A percentile compares a stretch with the other conserved stretches of the same genome.
Evolutionary conservation across 2,329 filamentous ascomycete species (phyloP).

Genomic region (Chrysoporthe puriensis): DNA sequence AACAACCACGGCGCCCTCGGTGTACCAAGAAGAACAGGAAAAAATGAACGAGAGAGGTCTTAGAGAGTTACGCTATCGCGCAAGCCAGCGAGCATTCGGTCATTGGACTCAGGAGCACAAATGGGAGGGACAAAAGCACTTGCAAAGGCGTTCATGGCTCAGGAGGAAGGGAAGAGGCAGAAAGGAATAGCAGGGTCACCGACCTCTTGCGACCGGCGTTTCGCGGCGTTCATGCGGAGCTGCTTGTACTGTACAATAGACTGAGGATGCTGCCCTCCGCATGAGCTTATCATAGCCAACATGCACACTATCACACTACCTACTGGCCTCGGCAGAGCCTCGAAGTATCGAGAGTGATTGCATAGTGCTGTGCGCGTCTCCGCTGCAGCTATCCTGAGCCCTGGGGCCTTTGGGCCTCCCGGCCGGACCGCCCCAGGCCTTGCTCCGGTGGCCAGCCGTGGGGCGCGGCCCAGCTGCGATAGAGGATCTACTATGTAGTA

Average conservation of each 20-base stretch:
- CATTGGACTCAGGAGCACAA: slow-evolving; percentile 1
- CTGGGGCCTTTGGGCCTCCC: too few relatives aligned
- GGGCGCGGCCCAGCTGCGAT: too few relatives aligned
- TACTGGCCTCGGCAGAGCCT: neutral
- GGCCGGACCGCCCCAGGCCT: too few relatives aligned
- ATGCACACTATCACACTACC: neutral
- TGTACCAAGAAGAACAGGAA: neutral
- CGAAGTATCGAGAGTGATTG: neutral
- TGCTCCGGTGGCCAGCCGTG: too few relatives aligned
- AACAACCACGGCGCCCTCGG: neutral
- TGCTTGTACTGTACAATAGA: neutral
- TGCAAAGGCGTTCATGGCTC: slow-evolving; percentile 15
- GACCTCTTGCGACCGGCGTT: neutral
- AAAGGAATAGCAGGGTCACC: slow-evolving; percentile 9
- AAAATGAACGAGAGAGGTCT: neutral
- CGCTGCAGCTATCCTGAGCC: too few relatives aligned
- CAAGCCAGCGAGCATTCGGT: slow-evolving; percentile 6
- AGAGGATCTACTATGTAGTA: too few relatives aligned
- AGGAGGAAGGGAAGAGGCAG: slow-evolving; percentile 1
- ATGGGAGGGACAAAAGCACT: slow-evolving; percentile 5
- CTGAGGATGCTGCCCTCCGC: neutral
- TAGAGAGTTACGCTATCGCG: neutral
- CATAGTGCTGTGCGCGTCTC: neutral
- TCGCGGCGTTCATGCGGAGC: slow-evolving; percentile 6
- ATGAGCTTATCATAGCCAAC: neutral